phyloP scores from a whole-genome alignment of 352 stramenopile genomes.

The Phytophthora kernoviae region DNA sequence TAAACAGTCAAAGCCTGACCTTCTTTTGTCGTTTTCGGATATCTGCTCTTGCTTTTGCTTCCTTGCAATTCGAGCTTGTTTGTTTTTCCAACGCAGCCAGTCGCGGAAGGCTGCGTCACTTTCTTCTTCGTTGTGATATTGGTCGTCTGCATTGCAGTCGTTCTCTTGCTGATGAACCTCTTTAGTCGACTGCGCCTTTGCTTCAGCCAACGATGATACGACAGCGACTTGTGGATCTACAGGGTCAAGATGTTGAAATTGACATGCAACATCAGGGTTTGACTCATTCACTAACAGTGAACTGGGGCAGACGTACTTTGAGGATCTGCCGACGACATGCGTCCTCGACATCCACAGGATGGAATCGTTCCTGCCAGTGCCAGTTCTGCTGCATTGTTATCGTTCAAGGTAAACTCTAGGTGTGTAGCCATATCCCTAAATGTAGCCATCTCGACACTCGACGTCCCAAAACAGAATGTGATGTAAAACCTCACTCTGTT shows the following conservation, averaged over 20 bases:
- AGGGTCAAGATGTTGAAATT: constrained; percentile 4
- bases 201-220: constrained; percentile 53
- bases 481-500: constrained; percentile 13
- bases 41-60: constrained; percentile 16
- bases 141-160: background rate
- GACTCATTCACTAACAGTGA: too few species aligned
- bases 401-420: constrained; percentile 3
- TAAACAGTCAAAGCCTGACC: background rate
- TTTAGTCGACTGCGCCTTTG: constrained; percentile 21
- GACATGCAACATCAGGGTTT: too few species aligned
- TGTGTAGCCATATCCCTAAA: constrained; percentile 23
- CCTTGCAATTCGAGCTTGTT: constrained; percentile 23
- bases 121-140: constrained; percentile 28
- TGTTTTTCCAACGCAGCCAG: constrained; percentile 47
- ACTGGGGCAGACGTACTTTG: too few species aligned
- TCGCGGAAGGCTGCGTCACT: constrained; percentile 43
- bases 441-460: background rate
- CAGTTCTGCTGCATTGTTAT: constrained; percentile 27
- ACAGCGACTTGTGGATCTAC: constrained; percentile 53
- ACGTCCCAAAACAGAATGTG: background rate
- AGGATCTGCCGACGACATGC: constrained; percentile 52
- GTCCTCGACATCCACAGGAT: constrained; percentile 33
- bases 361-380: constrained; percentile 75
- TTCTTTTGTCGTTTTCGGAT: constrained; percentile 2
- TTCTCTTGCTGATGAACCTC: background rate